Base-by-base conservation (phyloP, 1,139 yeast genomes). In the Wickerhamomyces sp. region DNA sequence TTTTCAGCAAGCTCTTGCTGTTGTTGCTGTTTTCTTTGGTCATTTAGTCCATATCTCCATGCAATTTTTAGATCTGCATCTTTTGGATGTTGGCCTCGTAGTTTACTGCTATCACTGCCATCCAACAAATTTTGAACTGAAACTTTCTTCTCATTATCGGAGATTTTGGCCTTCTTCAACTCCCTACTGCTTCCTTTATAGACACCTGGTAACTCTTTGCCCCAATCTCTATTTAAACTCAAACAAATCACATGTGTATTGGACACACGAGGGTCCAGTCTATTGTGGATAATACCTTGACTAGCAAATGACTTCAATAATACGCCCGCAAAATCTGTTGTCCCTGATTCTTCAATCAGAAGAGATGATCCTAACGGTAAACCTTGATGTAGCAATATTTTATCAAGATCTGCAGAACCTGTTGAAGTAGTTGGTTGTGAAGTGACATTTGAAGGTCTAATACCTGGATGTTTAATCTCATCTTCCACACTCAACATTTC, bases 281-380 rank as follows among this genome's bases (percentile, higher is more conserved):
- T 66, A 51, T 75, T 74, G 41, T 90, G 96, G 3, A 78, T 56
- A 4, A 89, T 65, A 12, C 97, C 96, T 57, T 87, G 95, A 0
- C 95, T 74, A 1, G 87, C 81, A 67, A 81, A 86, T 4, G 79
- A 69, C 46, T 92, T 76, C 28, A 81, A 59, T 29, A 92, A 52
- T 12, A 86, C 80, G n/a, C 89, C 74, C 3, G 85, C 73, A 58
- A 89, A 92, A 56, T 92, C 97, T 0, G 98, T 90, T 14, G 94
- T 81, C 0, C 96, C 95, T 13, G 78, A 74, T 57, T 92, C 98
- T 57, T 88, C 92, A 3, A 92, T 58, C 15, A 90, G 60, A 32
- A 89, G 57, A 7, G 86, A 72, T 13, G 72, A 63, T 1, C 96
- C 96, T 15, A 87, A 54, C 1, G 97, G 97, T 14, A 90, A 58